phyloP scores from a whole-genome alignment of 345 rosid genomes.

The Boechera retrofracta region DNA sequence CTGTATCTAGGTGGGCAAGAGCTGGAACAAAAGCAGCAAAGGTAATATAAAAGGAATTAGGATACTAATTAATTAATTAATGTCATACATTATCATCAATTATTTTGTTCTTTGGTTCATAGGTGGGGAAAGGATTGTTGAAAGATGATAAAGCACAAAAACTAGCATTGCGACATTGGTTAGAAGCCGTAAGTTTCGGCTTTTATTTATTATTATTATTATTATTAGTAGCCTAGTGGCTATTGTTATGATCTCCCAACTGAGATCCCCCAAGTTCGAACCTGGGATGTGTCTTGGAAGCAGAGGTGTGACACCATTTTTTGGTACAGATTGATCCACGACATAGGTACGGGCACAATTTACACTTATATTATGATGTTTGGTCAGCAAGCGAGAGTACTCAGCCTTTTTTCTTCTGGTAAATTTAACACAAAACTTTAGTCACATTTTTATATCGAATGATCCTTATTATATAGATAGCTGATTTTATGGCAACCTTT shows the following conservation, averaged over 20 bases:
- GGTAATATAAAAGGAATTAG: conserved; percentile 42
- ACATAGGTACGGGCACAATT: conserved; percentile 85
- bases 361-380: conserved; percentile 66
- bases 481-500: conserved; percentile 5
- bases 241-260: no score
- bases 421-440: conserved; percentile 26
- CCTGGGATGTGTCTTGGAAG: no score
- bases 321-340: conserved; percentile 71
- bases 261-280: no score
- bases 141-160: conserved; percentile 90
- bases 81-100: conserved; percentile 8
- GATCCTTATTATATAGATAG: not conserved
- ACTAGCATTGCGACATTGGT: conserved; percentile 91
- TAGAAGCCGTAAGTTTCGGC: conserved; percentile 85
- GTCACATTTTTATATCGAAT: not conserved
- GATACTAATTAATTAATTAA: not conserved
- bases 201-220: not conserved
- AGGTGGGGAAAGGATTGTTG: conserved; percentile 90
- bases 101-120: not conserved
- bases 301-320: not conserved
- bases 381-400: conserved; percentile 65
- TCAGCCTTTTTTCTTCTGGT: conserved; percentile 86
- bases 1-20: conserved; percentile 87
- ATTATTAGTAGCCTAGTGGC: no score
- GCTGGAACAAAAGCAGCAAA: conserved; percentile 95